phyloP scores from a whole-genome alignment of 2,329 filamentous ascomycete species.

The Exophiala phaeomuriformis region DNA sequence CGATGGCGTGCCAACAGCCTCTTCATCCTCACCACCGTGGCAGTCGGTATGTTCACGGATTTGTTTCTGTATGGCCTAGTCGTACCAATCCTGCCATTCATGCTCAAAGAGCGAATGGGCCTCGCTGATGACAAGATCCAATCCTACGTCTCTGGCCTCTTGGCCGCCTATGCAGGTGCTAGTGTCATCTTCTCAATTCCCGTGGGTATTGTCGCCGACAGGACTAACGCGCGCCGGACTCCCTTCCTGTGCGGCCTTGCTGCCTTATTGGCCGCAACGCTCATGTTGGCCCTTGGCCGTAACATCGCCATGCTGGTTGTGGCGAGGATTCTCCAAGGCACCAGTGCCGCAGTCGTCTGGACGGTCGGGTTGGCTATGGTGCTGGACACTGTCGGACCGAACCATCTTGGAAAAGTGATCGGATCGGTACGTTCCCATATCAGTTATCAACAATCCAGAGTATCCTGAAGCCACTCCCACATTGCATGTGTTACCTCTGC shows the following conservation, averaged over 20 bases:
- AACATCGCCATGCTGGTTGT: constrained; percentile 44
- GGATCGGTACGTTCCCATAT: constrained; percentile 43
- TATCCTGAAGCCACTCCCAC: neutral
- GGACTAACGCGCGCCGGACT: constrained; percentile 45
- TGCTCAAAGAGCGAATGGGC: constrained; percentile 47
- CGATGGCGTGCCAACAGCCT: constrained; percentile 51
- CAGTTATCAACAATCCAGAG: neutral
- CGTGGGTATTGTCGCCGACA: constrained; percentile 51
- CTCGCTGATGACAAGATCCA: constrained; percentile 46
- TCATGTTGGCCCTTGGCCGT: constrained; percentile 47
- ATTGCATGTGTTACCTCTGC: neutral
- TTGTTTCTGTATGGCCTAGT: constrained; percentile 55
- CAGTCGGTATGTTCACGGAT: constrained; percentile 34
- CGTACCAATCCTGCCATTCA: constrained; percentile 52
- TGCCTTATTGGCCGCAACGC: constrained; percentile 47
- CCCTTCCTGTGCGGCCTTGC: constrained; percentile 53
- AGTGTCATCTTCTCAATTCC: constrained; percentile 47
- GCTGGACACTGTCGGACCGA: constrained; percentile 50
- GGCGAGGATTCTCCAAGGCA: constrained; percentile 52
- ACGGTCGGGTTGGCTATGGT: constrained; percentile 53
- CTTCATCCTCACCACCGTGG: constrained; percentile 53
- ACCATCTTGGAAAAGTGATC: constrained; percentile 55
- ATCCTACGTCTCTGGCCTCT: constrained; percentile 46
- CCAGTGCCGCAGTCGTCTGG: constrained; percentile 53
- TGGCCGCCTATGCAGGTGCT: constrained; percentile 50